Base-by-base conservation (phyloP, 768 basidiomycete genomes). In the Russula sp. region DNA sequence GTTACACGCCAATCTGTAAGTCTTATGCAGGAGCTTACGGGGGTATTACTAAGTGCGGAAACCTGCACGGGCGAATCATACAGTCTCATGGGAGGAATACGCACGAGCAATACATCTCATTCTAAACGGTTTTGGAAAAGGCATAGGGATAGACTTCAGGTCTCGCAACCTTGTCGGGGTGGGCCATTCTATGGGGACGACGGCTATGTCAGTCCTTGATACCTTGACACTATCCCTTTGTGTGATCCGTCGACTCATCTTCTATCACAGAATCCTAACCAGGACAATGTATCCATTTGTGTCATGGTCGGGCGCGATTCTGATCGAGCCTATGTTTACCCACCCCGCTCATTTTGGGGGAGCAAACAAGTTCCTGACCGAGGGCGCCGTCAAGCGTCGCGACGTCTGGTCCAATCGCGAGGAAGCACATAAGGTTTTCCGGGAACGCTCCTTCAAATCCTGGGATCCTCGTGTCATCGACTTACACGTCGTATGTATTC, bases 71-170 rank as follows among this genome's bases (percentile, higher is more conserved):
- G n/a, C 45, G 34, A 16, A 39, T 50, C 55, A 44, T 48, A 10
- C 53, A 83, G 82, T 83, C 62, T 69, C 70, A 18, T 84, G 82
- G 83, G 80, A 81, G 51, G 83, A 85, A 52, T 83, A 82, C 57
- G 79, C 73, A 0, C 75, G 82, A 1, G 71, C 71, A 7, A 71
- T 84, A 0, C 79, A 84, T 63, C 70, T 77, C 2, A 77, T 85
- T 52, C 71, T 84, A 4, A 71, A 77, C 1, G 81, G 82, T 0
- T 70, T 77, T 6, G 82, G 82, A 0, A 75, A 69, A 31, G 82
- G 82, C 20, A 72, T 82, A 18, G 74, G 79, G 45, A 73, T 81
- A n/a, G 79, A 83, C 65, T 82, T 84, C 61, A 72, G 68, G 20
- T 74, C 68, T n/a, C 80, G 76, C 18, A 79, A 72, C 16, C 70